Evolutionary conservation across 768 basidiomycete species (phyloP).

Genomic region (Filobasidium floriforme): DNA sequence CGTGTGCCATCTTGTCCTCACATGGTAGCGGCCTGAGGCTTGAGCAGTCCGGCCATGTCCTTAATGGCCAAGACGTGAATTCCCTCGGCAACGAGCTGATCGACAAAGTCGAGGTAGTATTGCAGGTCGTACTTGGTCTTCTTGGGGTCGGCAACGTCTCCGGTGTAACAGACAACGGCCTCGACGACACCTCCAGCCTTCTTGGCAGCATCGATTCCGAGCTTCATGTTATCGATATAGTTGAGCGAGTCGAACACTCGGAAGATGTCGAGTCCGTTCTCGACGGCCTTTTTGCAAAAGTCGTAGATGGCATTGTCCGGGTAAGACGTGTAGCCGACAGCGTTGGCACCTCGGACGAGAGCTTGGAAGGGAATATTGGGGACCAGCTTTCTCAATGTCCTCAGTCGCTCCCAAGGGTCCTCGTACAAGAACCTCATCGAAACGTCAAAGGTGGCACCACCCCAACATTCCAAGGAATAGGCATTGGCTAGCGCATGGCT

Average conservation of each 20-base stretch:
- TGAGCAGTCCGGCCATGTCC: slow-evolving; percentile 96
- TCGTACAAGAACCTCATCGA: slow-evolving; percentile 99
- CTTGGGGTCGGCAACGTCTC: slow-evolving; percentile 88
- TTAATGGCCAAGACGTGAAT: slow-evolving; percentile 97
- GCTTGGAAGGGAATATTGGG: slow-evolving; percentile 99
- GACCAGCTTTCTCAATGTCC: slow-evolving; percentile 85
- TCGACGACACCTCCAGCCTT: slow-evolving; percentile 98
- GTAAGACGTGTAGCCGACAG: slow-evolving; percentile 97
- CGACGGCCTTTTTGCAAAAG: slow-evolving; percentile 99
- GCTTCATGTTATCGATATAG: slow-evolving; percentile 96
- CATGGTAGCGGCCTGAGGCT: slow-evolving; percentile 87
- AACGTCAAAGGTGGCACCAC: slow-evolving; percentile 97
- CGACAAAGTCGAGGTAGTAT: slow-evolving; percentile 94
- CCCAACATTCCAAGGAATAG: slow-evolving; percentile 97
- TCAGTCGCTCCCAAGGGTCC: slow-evolving; percentile 98
- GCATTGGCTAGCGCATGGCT: slow-evolving; percentile 90
- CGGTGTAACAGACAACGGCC: slow-evolving; percentile 96
- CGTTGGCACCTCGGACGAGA: slow-evolving; percentile 95
- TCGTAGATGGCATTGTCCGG: slow-evolving; percentile 94
- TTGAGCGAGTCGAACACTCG: slow-evolving; percentile 98
- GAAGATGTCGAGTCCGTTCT: slow-evolving; percentile 99
- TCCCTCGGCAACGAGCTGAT: slow-evolving; percentile 84
- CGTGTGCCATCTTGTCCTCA: slow-evolving; percentile 46
- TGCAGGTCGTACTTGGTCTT: slow-evolving; percentile 94
- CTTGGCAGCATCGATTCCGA: slow-evolving; percentile 99